A percentile compares a stretch with the other conserved stretches of the same genome.
phyloP scores from a whole-genome alignment of 208 protist genomes.

The Trichomonas vaginalis region DNA sequence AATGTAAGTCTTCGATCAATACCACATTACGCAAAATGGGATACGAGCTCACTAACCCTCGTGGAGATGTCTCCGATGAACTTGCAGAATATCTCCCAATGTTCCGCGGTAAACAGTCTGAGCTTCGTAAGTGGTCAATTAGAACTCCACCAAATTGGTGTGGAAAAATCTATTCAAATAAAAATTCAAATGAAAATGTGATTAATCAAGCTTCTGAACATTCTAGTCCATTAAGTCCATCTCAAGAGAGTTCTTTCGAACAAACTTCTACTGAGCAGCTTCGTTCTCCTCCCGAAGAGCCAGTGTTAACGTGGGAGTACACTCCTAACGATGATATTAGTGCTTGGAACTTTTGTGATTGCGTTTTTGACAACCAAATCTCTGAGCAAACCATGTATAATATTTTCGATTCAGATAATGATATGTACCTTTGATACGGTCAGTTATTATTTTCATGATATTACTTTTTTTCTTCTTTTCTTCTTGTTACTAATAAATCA shows the following conservation, averaged over 20 bases:
- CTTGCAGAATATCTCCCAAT: background rate
- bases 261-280: background rate
- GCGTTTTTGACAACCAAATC: background rate
- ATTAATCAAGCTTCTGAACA: background rate
- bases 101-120: background rate
- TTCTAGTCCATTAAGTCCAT: background rate
- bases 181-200: background rate
- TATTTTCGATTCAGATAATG: background rate
- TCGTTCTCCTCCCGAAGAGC: background rate
- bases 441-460: too few species aligned
- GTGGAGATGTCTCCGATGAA: background rate
- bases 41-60: background rate
- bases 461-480: too few species aligned
- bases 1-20: slow-evolving; percentile 1
- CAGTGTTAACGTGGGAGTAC: background rate
- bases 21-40: background rate
- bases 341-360: background rate
- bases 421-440: too few species aligned
- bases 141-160: background rate
- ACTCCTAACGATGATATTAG: background rate
- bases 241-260: background rate
- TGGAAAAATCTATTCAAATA: background rate
- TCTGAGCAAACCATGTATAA: background rate
- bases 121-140: background rate
- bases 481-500: too few species aligned